Evolutionary conservation across 176 grass and related monocot genomes (phyloP).

Genomic region (Eragrostis nindensis): DNA sequence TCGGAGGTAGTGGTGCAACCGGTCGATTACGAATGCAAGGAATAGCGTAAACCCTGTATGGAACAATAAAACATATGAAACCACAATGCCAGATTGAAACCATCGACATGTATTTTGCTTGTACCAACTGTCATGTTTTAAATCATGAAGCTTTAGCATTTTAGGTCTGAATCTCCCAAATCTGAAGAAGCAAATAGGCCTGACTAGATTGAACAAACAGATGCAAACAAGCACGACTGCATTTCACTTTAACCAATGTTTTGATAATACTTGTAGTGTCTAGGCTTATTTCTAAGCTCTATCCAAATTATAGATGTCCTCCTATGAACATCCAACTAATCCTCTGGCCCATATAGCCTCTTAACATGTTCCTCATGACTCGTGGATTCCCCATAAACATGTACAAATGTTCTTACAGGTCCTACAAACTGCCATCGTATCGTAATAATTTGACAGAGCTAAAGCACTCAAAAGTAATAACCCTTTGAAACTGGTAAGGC

Average conservation of each 20-base stretch:
- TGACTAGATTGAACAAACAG: background rate
- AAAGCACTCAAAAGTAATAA: background rate
- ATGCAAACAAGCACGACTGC: too few species aligned
- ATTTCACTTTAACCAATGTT: background rate
- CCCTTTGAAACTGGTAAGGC: background rate
- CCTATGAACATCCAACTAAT: constrained; percentile 19
- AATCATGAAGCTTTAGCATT: background rate
- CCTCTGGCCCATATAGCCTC: constrained; percentile 11
- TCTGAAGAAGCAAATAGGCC: background rate
- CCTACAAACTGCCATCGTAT: too few species aligned
- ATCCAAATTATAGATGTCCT: background rate
- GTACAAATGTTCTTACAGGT: background rate
- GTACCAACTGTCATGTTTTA: background rate
- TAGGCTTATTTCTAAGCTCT: background rate
- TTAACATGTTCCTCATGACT: background rate
- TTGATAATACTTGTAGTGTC: background rate
- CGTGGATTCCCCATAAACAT: background rate
- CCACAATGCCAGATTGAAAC: background rate
- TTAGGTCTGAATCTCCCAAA: background rate
- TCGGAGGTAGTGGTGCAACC: constrained; percentile 72
- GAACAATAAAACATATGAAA: background rate
- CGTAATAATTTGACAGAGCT: background rate
- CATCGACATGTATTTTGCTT: background rate
- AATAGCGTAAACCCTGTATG: constrained; percentile 73
- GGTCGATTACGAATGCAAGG: constrained; percentile 77